Percentiles rank a stretch among this genome's conserved stretches.
Evolutionary conservation across 805 yeast genomes (phyloP).

Genomic region (Peterozyma toletana): DNA sequence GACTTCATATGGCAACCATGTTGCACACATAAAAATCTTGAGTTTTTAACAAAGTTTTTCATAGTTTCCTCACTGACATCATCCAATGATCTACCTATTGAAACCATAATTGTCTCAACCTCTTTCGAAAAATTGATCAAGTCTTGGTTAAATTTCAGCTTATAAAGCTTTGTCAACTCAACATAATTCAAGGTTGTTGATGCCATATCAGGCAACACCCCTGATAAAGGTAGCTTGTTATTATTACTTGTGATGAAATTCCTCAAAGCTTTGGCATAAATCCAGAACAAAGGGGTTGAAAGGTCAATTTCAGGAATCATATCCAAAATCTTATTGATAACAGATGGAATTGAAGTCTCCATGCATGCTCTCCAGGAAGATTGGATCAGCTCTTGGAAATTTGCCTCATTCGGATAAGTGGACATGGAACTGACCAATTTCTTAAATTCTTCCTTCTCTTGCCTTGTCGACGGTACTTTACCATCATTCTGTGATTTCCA

Average conservation of each 20-base stretch:
- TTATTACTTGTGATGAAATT: conserved; percentile 34
- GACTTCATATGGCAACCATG: conserved; percentile 27
- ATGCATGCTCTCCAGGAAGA: conserved; percentile 35
- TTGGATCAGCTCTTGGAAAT: conserved; percentile 44
- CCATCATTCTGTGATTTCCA: conserved; percentile 24
- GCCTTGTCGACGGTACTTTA: conserved; percentile 15
- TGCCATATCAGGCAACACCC: conserved; percentile 84
- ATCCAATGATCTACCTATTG: conserved; percentile 20
- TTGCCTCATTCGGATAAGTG: conserved; percentile 28
- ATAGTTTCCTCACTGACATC: conserved; percentile 29
- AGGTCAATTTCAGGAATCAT: conserved; percentile 24
- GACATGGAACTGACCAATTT: conserved; percentile 27
- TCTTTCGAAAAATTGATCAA: conserved; percentile 27
- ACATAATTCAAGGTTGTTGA: conserved; percentile 62
- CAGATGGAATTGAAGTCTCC: conserved; percentile 24
- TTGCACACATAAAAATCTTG: conserved; percentile 42
- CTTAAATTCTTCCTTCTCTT: conserved; percentile 34
- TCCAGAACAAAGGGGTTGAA: conserved; percentile 47
- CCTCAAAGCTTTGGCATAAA: conserved; percentile 45
- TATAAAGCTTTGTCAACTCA: conserved; percentile 49
- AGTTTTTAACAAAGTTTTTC: conserved; percentile 54
- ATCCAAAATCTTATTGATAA: conserved; percentile 18
- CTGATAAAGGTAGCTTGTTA: conserved; percentile 59
- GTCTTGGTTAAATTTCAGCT: conserved; percentile 47
- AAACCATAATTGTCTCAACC: conserved; percentile 19